Base-by-base conservation (phyloP, 2,329 filamentous ascomycete species). In the Aspergillus neoniger region DNA sequence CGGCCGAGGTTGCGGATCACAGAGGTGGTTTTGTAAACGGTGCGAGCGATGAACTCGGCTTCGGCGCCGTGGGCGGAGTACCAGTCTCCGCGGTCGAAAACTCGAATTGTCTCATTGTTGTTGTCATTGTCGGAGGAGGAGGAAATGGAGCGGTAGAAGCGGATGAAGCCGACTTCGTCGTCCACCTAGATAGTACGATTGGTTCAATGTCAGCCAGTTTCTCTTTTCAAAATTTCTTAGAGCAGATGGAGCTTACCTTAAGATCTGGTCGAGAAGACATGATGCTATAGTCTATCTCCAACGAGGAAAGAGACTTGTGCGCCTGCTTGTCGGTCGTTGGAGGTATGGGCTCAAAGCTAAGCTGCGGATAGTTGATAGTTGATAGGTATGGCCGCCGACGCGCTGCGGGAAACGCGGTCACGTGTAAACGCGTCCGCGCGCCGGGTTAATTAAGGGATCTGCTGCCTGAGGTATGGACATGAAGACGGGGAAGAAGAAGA, bases 21-120 rank as follows among this genome's bases (percentile, higher is more conserved):
- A 0, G 95, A 96, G 2, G 93, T 98, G 4, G 95, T 98, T 80
- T 96, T 96, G 85, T 99, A 99, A 61, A 98, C 90, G n/a, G 93
- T 79, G 19, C 78, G 75, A 23, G 79, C 79, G 57, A 81, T 81
- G 64, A 80, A 81, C 49, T 80, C 78, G 28, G 79, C 79, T 70
- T 81, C 79, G 28, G 71, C 64, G 10, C 76, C 79, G 61, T 81
- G 79, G 6, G 80, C 91, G 5, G 94, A 96, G 76, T 97, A 97
- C 85, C 89, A 99, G 74, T 99, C 95, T 38, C 91, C 90, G 65
- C 95, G 88, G 72, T 98, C 93, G 73, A 98, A 98, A 62, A 99
- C 89, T 57, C 95, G 89, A 57, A 99, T 84, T 0, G 91, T 93
- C 39, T 77, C 76, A 66, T 74, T 70, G 43, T 58, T 58, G 21